Evolutionary conservation across 2,329 filamentous ascomycete genomes (phyloP), one percentile per base, ranked within the genome.

Genomic region (Massarina eburnea): DNA sequence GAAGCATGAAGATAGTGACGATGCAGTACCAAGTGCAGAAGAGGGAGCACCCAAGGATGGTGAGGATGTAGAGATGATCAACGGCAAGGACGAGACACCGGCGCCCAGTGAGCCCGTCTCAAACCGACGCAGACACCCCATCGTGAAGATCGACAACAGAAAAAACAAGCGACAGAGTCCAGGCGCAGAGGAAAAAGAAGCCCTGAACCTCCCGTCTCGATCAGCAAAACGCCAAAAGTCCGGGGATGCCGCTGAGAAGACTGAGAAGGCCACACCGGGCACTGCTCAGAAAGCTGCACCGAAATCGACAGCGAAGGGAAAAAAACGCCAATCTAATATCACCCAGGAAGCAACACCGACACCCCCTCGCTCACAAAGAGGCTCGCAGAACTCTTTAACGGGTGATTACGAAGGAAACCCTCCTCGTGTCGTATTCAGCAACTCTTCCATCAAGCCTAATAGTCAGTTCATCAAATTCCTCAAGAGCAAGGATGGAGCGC

Each of bases 381-480:
- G 51, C 39, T 60, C 58, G 9, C 59, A 57, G 29, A 51, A 45
- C 4, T 56, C 55, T 3, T 49, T 34, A 24, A 40, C 51, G 38
- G 32, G 52, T 18, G 37, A 45, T 8, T 70, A 70, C 40, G 43
- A 53, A 14, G 63, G 63, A 1, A 45, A 55, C 0, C 44, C 48
- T 17, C 65, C 67, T 2, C 54, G 54, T n/a, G 56, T 71, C 4
- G 63, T 63, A 4, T 63, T 64, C 33, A 71, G 67, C 41, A 68
- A 66, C 38, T 70, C 64, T 2, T 46, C 50, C 14, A 58, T 70
- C 19, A 45, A 49, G 8, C 50, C 62, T 1, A 18, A 26, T 1
- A 52, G 56, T 17, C 43, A 52, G 6, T 43, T 61, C 7, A 51
- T 63, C 8, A 66, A 58, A 18, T 74, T 69, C 47, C 54, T 74